These are phyloP conservation scores for Aspergillus sp. DNA, from an alignment of 2,329 filamentous ascomycete species.

Conservation along the genomic window DNA sequence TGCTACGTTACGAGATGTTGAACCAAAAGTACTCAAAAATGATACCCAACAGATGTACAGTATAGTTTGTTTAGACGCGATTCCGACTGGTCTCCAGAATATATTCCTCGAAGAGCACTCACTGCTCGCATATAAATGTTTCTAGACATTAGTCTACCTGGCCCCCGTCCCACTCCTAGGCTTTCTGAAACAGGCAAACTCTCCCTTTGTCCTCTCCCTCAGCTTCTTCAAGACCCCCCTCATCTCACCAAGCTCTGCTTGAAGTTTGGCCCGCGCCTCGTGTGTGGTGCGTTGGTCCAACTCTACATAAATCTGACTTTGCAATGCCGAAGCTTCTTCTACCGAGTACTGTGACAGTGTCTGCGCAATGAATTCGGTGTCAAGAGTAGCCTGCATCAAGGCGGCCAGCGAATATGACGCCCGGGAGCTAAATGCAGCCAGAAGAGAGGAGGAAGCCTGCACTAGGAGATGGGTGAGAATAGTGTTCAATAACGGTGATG, in stretches of 20 bases:
- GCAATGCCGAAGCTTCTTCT: constrained; percentile 71
- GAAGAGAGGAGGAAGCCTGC: constrained; percentile 71
- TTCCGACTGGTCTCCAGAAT: not conserved
- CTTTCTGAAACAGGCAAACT: constrained; percentile 82
- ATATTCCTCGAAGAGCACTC: not conserved
- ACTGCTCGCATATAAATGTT: not conserved
- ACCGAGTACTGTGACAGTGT: constrained; percentile 87
- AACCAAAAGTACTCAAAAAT: constrained; percentile 11
- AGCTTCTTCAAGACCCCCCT: constrained; percentile 78
- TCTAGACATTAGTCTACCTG: constrained; percentile 11
- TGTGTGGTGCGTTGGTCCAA: constrained; percentile 86
- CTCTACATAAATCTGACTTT: constrained; percentile 88
- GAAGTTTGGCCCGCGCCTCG: constrained; percentile 71
- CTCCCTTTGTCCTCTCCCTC: constrained; percentile 73
- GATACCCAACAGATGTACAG: constrained; percentile 17
- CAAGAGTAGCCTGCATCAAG: constrained; percentile 93
- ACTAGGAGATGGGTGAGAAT: constrained; percentile 86
- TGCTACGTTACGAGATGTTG: not conserved
- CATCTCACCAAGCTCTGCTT: constrained; percentile 87
- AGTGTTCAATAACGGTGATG: constrained; percentile 63
- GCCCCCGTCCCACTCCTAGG: constrained; percentile 38
- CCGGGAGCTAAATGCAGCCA: constrained; percentile 69
- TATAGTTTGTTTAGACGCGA: constrained; percentile 4
- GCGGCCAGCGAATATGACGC: constrained; percentile 68
- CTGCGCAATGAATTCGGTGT: constrained; percentile 95